These are phyloP conservation scores for Cladophialophora bantiana DNA, from an alignment of 2,329 filamentous ascomycete genomes.

Conservation along the genomic window DNA sequence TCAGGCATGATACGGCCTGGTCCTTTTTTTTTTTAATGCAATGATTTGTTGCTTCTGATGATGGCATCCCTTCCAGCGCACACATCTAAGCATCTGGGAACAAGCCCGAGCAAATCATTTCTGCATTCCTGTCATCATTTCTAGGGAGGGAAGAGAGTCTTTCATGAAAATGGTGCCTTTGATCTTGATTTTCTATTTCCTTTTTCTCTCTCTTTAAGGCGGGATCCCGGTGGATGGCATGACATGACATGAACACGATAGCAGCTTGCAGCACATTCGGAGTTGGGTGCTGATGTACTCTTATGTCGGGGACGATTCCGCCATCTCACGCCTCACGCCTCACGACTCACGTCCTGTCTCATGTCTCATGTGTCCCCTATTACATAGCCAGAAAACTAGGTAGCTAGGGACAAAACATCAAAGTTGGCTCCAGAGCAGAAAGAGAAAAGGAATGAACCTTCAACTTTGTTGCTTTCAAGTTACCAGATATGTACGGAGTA, in stretches of 20 bases:
- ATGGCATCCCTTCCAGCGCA: neutral
- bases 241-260: neutral
- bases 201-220: neutral
- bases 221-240: neutral
- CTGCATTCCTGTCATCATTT: neutral
- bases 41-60: neutral
- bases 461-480: too few relatives aligned
- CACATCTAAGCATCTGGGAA: neutral
- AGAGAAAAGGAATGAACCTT: too few relatives aligned
- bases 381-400: neutral
- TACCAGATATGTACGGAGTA: too few relatives aligned
- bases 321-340: neutral
- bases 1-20: constrained; percentile 8
- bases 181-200: neutral
- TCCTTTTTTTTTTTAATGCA: neutral
- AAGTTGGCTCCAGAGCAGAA: too few relatives aligned
- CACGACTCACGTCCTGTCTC: neutral
- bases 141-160: neutral
- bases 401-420: too few relatives aligned
- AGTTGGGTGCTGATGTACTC: neutral
- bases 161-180: neutral
- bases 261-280: neutral
- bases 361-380: neutral
- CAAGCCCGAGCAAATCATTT: neutral
- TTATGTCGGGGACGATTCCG: neutral